phyloP scores from a whole-genome alignment of 2,329 filamentous ascomycete genomes.

The Atkinsonella texensis region DNA sequence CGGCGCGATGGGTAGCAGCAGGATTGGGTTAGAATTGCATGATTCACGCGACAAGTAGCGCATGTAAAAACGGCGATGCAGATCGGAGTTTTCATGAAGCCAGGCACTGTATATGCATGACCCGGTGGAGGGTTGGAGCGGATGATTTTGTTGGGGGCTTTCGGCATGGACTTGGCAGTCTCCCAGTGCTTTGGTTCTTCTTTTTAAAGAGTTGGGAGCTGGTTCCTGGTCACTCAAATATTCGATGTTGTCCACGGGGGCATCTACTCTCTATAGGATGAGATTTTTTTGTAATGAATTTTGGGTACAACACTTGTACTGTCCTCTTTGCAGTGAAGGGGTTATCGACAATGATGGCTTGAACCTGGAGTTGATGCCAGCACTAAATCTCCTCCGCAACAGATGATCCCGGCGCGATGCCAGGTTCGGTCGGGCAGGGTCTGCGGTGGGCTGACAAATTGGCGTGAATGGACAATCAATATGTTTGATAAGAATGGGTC shows the following conservation, averaged over 20 bases:
- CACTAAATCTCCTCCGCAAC: not conserved
- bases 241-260: conserved; percentile 3
- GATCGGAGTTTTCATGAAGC: too few relatives aligned
- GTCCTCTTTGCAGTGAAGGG: not conserved
- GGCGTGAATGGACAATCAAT: too few relatives aligned
- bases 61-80: not conserved
- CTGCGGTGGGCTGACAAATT: too few relatives aligned
- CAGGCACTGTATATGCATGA: too few relatives aligned
- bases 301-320: not conserved
- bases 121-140: not conserved
- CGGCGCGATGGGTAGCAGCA: not conserved
- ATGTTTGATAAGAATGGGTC: too few relatives aligned
- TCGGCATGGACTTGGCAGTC: not conserved
- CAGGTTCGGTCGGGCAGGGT: too few relatives aligned
- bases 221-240: conserved; percentile 1
- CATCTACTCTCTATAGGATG: conserved; percentile 3
- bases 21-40: not conserved
- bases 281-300: conserved; percentile 5
- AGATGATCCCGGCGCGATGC: not conserved
- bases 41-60: not conserved
- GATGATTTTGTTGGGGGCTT: not conserved
- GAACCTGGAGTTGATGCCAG: not conserved
- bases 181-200: conserved; percentile 3
- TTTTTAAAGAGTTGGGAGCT: conserved; percentile 1
- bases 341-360: conserved; percentile 10